Evolutionary conservation across 768 basidiomycete genomes (phyloP).

Genomic region (Podaxis sp.): DNA sequence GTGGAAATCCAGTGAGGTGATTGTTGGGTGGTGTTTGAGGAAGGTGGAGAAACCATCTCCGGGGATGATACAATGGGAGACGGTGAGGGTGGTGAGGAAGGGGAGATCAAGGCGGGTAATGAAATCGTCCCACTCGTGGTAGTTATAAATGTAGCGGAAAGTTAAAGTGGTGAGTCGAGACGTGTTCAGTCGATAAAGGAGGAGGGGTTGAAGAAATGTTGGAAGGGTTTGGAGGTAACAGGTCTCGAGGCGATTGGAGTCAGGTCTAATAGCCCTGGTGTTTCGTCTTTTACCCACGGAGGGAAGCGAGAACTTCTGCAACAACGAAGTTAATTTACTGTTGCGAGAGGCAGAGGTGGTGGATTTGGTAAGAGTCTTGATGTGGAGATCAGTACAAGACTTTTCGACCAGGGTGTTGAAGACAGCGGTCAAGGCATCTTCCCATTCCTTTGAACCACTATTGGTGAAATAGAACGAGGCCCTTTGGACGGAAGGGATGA

Average conservation of each 20-base stretch:
- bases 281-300: background rate
- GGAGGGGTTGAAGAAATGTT: slow-evolving; percentile 11
- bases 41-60: slow-evolving; percentile 4
- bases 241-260: background rate
- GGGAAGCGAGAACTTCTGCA: slow-evolving; percentile 8
- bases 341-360: background rate
- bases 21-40: slow-evolving; percentile 10
- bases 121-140: slow-evolving; percentile 12
- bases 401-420: slow-evolving; percentile 1
- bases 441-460: slow-evolving; percentile 10
- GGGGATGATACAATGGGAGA: slow-evolving; percentile 15
- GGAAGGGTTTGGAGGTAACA: slow-evolving; percentile 14
- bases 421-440: slow-evolving; percentile 3
- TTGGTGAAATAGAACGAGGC: background rate
- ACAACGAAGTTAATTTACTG: background rate
- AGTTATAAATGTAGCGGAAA: slow-evolving; percentile 14
- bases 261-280: background rate
- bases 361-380: slow-evolving; percentile 9
- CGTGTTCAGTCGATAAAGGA: slow-evolving; percentile 7
- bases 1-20: slow-evolving; percentile 13
- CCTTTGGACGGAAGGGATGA: background rate
- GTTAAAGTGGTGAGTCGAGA: slow-evolving; percentile 11
- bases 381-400: slow-evolving; percentile 7
- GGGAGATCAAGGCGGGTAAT: slow-evolving; percentile 7
- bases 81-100: background rate